phyloP scores from a whole-genome alignment of 1,284 basidiomycete species.

The Puccinia brachypodii region DNA sequence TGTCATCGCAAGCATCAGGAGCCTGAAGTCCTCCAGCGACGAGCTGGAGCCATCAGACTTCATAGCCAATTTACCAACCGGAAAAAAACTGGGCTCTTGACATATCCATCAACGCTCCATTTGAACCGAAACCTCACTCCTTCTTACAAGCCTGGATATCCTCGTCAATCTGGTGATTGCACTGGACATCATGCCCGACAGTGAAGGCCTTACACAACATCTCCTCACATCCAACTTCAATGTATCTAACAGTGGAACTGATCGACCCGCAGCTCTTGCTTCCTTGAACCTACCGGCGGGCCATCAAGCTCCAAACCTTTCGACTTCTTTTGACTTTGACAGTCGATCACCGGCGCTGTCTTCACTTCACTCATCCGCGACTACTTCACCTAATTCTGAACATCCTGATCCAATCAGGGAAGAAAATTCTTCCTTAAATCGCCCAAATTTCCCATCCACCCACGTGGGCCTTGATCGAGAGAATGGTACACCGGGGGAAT shows the following conservation, averaged over 20 bases:
- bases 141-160: neutral
- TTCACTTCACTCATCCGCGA: neutral
- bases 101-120: constrained; percentile 1
- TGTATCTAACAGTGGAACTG: neutral
- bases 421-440: neutral
- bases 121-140: neutral
- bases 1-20: neutral
- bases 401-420: neutral
- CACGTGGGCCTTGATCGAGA: neutral
- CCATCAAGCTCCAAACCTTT: neutral
- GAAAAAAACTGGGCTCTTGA: neutral
- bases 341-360: neutral
- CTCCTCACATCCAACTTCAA: neutral
- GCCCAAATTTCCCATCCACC: neutral
- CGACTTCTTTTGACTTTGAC: neutral
- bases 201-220: neutral
- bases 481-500: neutral
- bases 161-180: neutral
- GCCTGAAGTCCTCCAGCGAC: neutral
- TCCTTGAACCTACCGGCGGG: neutral
- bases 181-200: constrained; percentile 3
- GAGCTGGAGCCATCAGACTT: neutral
- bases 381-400: neutral
- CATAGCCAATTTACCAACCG: neutral
- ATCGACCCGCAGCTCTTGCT: neutral